Percentiles rank a stretch among this genome's conserved stretches.
These are phyloP conservation scores for Mycena sp. DNA, from an alignment of 1,284 basidiomycete genomes.

Conservation along the genomic window DNA sequence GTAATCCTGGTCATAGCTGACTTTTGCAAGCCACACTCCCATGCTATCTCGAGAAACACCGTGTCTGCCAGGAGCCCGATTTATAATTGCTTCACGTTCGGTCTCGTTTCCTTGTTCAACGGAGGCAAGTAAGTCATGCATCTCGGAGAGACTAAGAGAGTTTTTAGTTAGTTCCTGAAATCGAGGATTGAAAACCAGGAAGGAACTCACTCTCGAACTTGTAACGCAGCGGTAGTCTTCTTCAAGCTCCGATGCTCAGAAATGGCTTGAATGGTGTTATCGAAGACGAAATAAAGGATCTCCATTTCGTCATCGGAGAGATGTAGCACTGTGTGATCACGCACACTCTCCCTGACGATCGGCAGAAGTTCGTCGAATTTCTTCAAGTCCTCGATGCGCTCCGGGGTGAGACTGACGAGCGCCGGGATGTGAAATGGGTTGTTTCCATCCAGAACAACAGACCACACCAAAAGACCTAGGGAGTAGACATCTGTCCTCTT, in stretches of 20 bases:
- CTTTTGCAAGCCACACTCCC: background rate
- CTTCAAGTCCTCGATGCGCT: constrained; percentile 1
- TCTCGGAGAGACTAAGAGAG: background rate
- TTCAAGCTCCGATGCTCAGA: background rate
- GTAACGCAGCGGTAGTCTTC: background rate
- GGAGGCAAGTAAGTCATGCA: background rate
- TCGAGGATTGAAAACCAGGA: background rate
- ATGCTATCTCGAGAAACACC: background rate
- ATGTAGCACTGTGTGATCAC: background rate
- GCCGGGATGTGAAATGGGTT: background rate
- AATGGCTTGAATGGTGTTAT: background rate
- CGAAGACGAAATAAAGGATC: background rate
- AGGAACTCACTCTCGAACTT: background rate
- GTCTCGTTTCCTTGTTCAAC: background rate
- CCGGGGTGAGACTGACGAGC: background rate
- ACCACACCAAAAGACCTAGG: background rate
- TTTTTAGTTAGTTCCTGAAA: background rate
- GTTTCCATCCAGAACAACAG: background rate
- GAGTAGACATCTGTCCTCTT: constrained; percentile 4
- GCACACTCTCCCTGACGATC: background rate
- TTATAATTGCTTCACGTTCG: too few relatives aligned
- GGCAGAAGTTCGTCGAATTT: background rate
- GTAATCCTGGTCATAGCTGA: background rate
- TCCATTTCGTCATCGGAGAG: background rate
- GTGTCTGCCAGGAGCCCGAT: background rate